Conservation (phyloP, 495 filamentous ascomycete species). For the Aspergillus bridgeri region DNA sequence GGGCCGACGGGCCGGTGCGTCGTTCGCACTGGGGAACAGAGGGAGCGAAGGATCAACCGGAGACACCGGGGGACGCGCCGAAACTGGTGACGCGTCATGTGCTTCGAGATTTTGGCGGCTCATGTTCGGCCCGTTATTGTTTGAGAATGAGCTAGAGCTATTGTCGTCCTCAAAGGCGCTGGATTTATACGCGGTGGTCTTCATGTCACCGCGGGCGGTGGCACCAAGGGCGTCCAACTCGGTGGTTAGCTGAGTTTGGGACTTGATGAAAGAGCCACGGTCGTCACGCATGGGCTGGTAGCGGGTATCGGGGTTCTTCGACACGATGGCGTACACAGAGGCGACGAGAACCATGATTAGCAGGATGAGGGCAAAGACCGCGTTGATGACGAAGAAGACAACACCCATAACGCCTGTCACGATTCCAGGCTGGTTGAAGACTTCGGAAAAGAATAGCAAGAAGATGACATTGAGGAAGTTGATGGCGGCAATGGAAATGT, state of each 20-base stretch:
- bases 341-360: conserved; percentile 85
- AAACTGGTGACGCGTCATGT: conserved; percentile 7
- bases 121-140: conserved; percentile 37
- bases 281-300: conserved; percentile 98
- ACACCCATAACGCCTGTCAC: conserved; percentile 94
- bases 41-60: conserved; percentile 63
- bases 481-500: conserved; percentile 84
- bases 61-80: conserved; percentile 37
- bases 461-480: conserved; percentile 92
- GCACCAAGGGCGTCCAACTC: conserved; percentile 92
- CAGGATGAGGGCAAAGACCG: conserved; percentile 79
- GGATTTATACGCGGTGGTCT: conserved; percentile 63
- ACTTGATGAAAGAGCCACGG: conserved; percentile 97
- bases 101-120: conserved; percentile 30
- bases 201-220: conserved; percentile 82
- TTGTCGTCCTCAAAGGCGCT: conserved; percentile 78
- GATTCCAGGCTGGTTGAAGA: conserved; percentile 81
- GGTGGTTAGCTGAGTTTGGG: conserved; percentile 80
- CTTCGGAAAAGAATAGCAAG: conserved; percentile 75
- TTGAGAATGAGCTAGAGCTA: conserved; percentile 63
- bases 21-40: conserved; percentile 52
- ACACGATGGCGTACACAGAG: conserved; percentile 75
- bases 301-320: conserved; percentile 92
- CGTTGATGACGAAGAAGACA: conserved; percentile 89
- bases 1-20: conserved; percentile 30